Percentiles rank a stretch among this genome's conserved stretches.
These are phyloP conservation scores for Protea cynaroides DNA, from an alignment of 164 flowering plant genomes.

Conservation along the genomic window DNA sequence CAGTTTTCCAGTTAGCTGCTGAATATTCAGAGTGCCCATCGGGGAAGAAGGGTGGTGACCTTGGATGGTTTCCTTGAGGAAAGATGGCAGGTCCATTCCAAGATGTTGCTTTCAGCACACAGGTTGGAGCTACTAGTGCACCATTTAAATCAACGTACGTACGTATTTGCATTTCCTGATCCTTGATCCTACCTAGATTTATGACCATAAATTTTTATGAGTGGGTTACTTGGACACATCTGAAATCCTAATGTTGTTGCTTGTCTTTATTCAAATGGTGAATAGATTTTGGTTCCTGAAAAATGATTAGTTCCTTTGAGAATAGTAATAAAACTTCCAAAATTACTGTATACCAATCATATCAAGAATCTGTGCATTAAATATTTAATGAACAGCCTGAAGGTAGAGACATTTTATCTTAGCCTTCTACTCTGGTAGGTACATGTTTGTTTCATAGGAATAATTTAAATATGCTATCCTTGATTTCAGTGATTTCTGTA, in stretches of 20 bases:
- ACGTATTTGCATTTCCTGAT: slow-evolving; percentile 11
- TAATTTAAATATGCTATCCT: no score
- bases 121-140: slow-evolving; percentile 86
- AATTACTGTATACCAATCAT: no score
- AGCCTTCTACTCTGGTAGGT: no score
- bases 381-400: no score
- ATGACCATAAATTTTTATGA: not conserved
- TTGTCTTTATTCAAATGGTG: not conserved
- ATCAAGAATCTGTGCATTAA: no score
- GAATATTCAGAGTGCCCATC: slow-evolving; percentile 97
- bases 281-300: no score
- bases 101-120: slow-evolving; percentile 91
- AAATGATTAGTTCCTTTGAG: no score
- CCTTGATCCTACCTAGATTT: not conserved
- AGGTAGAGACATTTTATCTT: no score
- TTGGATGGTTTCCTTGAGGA: slow-evolving; percentile 99
- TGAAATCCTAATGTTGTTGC: not conserved
- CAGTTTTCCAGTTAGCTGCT: slow-evolving; percentile 49
- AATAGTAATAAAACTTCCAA: no score
- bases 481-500: no score
- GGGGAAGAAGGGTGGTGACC: slow-evolving; percentile 96
- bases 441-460: no score
- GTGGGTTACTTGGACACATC: not conserved
- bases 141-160: slow-evolving; percentile 99
- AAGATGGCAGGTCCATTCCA: slow-evolving; percentile 99